Conservation (phyloP, 352 stramenopile genomes). For the Globisporangium alternatum region DNA sequence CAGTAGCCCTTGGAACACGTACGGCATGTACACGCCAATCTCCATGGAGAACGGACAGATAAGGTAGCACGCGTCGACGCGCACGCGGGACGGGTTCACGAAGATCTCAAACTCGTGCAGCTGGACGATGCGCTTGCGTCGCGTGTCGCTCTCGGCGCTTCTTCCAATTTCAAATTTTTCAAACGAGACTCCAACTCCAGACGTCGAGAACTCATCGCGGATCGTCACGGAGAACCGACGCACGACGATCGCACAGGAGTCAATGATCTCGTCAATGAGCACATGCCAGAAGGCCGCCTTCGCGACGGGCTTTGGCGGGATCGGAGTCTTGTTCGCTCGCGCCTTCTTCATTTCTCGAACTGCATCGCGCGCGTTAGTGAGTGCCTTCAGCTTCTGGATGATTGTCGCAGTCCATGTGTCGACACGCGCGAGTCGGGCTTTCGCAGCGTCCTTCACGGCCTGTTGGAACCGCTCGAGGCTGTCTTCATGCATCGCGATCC, state of each 20-base stretch:
- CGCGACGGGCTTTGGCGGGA: slow-evolving; percentile 1
- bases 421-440: slow-evolving; percentile 39
- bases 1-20: slow-evolving; percentile 61
- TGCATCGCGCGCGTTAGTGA: slow-evolving; percentile 32
- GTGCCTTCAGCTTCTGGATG: slow-evolving; percentile 61
- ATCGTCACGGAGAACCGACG: slow-evolving; percentile 50
- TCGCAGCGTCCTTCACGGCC: slow-evolving; percentile 52
- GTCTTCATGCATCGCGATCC: slow-evolving; percentile 68
- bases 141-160: slow-evolving; percentile 24
- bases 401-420: slow-evolving; percentile 58
- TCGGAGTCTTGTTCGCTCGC: slow-evolving; percentile 3
- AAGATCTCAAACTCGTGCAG: slow-evolving; percentile 70
- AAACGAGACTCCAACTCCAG: slow-evolving; percentile 53
- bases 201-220: slow-evolving; percentile 51
- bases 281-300: slow-evolving; percentile 57
- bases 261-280: slow-evolving; percentile 60
- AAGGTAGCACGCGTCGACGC: slow-evolving; percentile 39
- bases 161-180: slow-evolving; percentile 61
- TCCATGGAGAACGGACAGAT: slow-evolving; percentile 53
- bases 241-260: slow-evolving; percentile 65
- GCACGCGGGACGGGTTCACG: slow-evolving; percentile 43
- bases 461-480: slow-evolving; percentile 57
- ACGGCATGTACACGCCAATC: slow-evolving; percentile 60
- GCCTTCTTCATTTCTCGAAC: slow-evolving; percentile 34
- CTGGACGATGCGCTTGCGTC: slow-evolving; percentile 45